Percentiles rank a stretch among this genome's conserved stretches.
phyloP scores from a whole-genome alignment of 208 protist genomes.

The Tetramitus jugosus region DNA sequence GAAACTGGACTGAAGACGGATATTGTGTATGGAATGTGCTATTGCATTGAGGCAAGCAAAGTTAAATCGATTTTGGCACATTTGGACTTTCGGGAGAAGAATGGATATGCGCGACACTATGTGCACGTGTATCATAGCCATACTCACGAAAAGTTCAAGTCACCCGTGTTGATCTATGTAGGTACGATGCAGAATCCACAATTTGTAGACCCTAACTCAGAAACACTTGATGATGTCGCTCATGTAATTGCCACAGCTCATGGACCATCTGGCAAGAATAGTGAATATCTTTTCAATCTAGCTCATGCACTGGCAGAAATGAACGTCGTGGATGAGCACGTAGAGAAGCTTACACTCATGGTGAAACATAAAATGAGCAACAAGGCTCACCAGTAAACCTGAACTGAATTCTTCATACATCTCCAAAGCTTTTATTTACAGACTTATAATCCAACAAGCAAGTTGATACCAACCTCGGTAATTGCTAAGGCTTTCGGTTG shows the following conservation, averaged over 20 bases:
- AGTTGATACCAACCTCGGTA: no score
- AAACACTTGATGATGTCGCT: not conserved
- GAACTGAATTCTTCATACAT: no score
- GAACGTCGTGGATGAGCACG: no score
- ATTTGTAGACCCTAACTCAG: not conserved
- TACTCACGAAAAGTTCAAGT: no score
- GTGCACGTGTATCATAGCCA: not conserved
- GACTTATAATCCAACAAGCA: no score
- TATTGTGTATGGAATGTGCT: not conserved
- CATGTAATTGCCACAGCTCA: not conserved
- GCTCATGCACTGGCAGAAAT: not conserved
- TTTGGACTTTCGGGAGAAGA: not conserved
- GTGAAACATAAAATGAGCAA: no score
- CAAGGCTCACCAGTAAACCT: no score
- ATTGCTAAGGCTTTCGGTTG: no score
- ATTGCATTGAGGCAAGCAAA: not conserved
- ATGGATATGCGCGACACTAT: not conserved
- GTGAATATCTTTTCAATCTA: not conserved
- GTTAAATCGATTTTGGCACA: not conserved
- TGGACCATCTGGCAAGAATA: slow-evolving; percentile 14
- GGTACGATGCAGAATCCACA: not conserved
- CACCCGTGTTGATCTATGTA: not conserved
- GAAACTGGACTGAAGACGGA: not conserved
- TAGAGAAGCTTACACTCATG: no score
- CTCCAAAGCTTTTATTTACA: no score